phyloP scores from a whole-genome alignment of 257 asterid genomes.

The Petunia axillaris region DNA sequence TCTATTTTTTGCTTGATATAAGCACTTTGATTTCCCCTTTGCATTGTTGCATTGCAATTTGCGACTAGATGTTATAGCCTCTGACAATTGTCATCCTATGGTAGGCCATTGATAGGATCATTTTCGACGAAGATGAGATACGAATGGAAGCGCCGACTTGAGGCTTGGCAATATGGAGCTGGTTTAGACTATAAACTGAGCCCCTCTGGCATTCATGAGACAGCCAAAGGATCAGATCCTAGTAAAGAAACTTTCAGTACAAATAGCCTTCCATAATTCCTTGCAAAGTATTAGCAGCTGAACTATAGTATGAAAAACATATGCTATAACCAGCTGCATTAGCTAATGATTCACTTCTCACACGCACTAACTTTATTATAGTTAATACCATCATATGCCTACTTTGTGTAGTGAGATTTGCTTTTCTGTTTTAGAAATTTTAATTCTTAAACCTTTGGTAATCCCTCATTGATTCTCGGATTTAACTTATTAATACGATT shows the following conservation, averaged over 20 bases:
- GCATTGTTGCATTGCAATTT: background rate
- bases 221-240: background rate
- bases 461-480: background rate
- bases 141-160: constrained; percentile 76
- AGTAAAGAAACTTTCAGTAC: background rate
- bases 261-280: background rate
- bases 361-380: background rate
- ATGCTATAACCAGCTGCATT: background rate
- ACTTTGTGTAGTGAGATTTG: background rate
- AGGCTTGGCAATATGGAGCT: constrained; percentile 97
- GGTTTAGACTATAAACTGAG: constrained; percentile 79
- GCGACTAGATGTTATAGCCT: background rate
- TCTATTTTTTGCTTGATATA: background rate
- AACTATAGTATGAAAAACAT: background rate
- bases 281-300: background rate
- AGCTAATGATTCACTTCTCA: background rate
- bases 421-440: background rate
- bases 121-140: constrained; percentile 67
- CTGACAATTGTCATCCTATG: background rate
- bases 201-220: constrained; percentile 19
- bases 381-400: background rate
- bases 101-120: constrained; percentile 58
- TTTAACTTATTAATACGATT: background rate
- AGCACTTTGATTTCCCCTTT: background rate
- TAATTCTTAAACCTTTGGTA: background rate